Evolutionary conservation across 2,329 filamentous ascomycete genomes (phyloP), one percentile per base, ranked within the genome.

Genomic region (Anthostomella pinea): DNA sequence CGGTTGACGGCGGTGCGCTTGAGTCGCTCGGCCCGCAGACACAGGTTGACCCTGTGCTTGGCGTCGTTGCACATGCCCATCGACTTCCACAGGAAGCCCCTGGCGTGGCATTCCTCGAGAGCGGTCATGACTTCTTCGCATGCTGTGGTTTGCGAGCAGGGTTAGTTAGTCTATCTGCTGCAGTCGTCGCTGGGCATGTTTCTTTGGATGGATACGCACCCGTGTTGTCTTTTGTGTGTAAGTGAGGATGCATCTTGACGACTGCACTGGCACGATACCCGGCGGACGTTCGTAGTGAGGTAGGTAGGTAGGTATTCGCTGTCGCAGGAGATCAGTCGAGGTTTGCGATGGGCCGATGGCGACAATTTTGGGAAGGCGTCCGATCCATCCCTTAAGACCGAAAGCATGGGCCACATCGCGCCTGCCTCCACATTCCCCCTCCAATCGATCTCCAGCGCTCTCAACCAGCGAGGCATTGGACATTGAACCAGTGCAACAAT

Each of bases 51-150:
- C 39, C 87, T 72, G 26, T 79, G 73, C 65, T 98, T 98, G 45
- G 85, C 77, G 25, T 83, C 77, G 63, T 88, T 97, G 77, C 93
- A 98, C 72, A 85, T 87, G 38, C 93, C 93, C 44, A 87, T 69
- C 2, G 87, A 82, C 66, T 95, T 96, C 79, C 86, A 90, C 39
- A 98, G 67, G 67, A 98, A 98, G 36, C 93, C 93, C 41, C 77
- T 78, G 20, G 87, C 85, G 60, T 98, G 93, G 69, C 93, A 98
- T 70, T 96, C 88, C 58, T 97, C 93, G 51, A 98, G 87, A 30
- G 87, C 85, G 33, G 74, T 83, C 81, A 97, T 95, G 62, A 98
- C 80, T 52, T 95, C 89, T 65, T 91, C 87, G 76, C 93, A 98
- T 57, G 85, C 93, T 98, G 56, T 33, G 14, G 28, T 21, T 18